Conservation (phyloP, 345 rosid genomes). For the Populus euphratica region DNA sequence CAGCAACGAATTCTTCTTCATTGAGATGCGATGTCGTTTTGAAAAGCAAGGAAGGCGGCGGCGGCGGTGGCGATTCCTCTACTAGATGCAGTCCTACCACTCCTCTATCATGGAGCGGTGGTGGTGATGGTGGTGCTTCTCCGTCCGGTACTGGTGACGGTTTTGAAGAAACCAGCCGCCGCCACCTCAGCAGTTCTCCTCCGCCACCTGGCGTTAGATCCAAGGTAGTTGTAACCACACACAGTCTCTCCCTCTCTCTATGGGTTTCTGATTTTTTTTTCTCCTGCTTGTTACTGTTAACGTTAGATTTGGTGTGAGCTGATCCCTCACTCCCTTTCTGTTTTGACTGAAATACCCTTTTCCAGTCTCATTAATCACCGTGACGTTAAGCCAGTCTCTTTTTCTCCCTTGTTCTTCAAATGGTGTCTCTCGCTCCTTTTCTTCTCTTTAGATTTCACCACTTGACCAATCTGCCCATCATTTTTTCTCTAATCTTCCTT, state of each 20-base stretch:
- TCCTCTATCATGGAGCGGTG: slow-evolving; percentile 35
- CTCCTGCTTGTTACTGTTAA: neutral
- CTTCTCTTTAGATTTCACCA: no score
- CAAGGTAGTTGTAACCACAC: slow-evolving; percentile 40
- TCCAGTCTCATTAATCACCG: no score
- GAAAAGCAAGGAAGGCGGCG: slow-evolving; percentile 12
- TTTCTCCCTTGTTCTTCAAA: neutral
- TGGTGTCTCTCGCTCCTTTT: neutral
- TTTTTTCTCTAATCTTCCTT: no score
- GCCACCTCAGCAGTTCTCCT: slow-evolving; percentile 18
- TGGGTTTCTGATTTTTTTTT: neutral
- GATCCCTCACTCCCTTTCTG: slow-evolving; percentile 19
- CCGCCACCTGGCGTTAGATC: slow-evolving; percentile 58
- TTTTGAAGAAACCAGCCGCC: slow-evolving; percentile 56
- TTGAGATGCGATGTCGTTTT: slow-evolving; percentile 14
- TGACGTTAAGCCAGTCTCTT: no score
- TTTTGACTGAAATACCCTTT: neutral
- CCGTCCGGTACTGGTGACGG: slow-evolving; percentile 61
- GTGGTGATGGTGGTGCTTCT: slow-evolving; percentile 33
- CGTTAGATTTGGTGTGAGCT: neutral
- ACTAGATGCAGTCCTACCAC: slow-evolving; percentile 36
- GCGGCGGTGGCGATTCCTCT: slow-evolving; percentile 6
- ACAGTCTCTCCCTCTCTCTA: neutral
- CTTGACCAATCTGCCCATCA: no score
- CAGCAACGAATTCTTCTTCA: neutral